phyloP scores from a whole-genome alignment of 495 filamentous ascomycete species.

The Penicillium maclennaniae region DNA sequence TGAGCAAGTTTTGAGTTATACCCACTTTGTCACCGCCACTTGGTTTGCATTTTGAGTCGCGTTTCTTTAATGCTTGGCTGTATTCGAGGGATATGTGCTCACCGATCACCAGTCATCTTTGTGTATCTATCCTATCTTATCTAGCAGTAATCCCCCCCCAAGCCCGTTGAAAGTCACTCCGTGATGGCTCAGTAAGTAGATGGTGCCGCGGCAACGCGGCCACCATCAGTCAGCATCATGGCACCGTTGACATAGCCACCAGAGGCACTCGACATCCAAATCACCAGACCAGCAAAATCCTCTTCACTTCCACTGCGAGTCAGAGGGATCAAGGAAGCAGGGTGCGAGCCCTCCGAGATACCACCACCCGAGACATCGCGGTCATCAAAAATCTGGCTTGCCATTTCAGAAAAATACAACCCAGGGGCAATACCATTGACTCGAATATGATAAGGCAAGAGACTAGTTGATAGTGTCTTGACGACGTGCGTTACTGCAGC shows the following conservation, averaged over 20 bases:
- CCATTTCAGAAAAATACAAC: slow-evolving; percentile 62
- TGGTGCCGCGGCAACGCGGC: slow-evolving; percentile 47
- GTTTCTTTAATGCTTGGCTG: background rate
- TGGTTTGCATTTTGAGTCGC: background rate
- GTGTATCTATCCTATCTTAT: background rate
- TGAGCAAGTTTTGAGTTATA: background rate
- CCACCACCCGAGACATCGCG: slow-evolving; percentile 18
- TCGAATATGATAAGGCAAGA: slow-evolving; percentile 57
- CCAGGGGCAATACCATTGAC: slow-evolving; percentile 66
- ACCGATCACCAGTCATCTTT: background rate
- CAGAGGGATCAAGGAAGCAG: slow-evolving; percentile 46
- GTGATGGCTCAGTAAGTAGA: slow-evolving; percentile 36
- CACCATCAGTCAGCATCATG: slow-evolving; percentile 58
- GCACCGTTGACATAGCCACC: slow-evolving; percentile 59
- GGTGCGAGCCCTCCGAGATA: slow-evolving; percentile 41
- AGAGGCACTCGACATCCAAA: slow-evolving; percentile 60
- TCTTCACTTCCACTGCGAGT: slow-evolving; percentile 51
- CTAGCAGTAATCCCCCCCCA: background rate
- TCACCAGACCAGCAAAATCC: slow-evolving; percentile 60
- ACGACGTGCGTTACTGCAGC: slow-evolving; percentile 60
- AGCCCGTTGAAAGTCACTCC: background rate
- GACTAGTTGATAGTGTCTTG: slow-evolving; percentile 53
- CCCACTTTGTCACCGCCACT: background rate
- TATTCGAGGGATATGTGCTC: background rate
- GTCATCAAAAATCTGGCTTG: slow-evolving; percentile 28